Evolutionary conservation across 2,329 filamentous ascomycete species (phyloP).

Genomic region (Chaetomium sp.): DNA sequence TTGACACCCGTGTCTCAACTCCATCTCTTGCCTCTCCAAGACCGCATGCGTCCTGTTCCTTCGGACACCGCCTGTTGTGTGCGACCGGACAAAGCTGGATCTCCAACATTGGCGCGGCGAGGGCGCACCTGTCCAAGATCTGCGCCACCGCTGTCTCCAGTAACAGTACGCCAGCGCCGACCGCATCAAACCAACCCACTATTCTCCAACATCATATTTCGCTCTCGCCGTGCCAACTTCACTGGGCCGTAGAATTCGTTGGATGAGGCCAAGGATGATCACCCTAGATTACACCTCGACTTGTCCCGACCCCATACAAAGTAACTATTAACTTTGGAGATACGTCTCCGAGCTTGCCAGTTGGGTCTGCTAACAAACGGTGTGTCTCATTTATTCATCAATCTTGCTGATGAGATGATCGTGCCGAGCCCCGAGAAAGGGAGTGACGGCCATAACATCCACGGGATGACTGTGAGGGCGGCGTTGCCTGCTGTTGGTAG

Average conservation of each 20-base stretch:
- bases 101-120: not conserved
- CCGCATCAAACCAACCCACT: not conserved
- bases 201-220: not conserved
- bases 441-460: not conserved
- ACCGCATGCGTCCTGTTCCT: conserved; percentile 10
- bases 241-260: not conserved
- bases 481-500: conserved; percentile 5
- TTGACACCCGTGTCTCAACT: not conserved
- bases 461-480: conserved; percentile 16
- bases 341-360: not conserved
- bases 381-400: conserved; percentile 8
- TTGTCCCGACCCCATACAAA: not conserved
- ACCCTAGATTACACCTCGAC: not conserved
- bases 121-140: not conserved
- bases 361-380: not conserved
- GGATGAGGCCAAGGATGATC: not conserved
- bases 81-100: conserved; percentile 6
- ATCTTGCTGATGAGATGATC: conserved; percentile 1
- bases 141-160: not conserved
- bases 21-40: not conserved
- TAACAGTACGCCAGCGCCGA: not conserved
- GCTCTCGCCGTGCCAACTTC: not conserved
- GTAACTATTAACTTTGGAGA: no score
- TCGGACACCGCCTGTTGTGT: not conserved
- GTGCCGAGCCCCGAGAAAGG: conserved; percentile 10